Evolutionary conservation across 495 filamentous ascomycete genomes (phyloP).

Genomic region (Tetracladium marchalianum): DNA sequence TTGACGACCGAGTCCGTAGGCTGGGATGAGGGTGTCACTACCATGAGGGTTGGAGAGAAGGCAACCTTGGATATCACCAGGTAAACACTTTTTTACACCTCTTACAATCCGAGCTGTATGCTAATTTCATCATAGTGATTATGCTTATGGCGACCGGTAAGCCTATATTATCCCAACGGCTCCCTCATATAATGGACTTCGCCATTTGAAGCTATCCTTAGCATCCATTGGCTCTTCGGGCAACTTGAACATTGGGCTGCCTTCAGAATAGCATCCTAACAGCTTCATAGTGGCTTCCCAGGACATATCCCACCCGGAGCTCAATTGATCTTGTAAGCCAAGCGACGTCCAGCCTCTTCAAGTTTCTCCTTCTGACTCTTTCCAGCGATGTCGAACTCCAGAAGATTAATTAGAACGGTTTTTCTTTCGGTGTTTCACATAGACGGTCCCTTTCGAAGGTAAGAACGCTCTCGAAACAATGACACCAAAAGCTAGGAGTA

Average conservation of each 20-base stretch:
- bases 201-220: neutral
- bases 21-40: slow-evolving; percentile 77
- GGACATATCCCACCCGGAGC: slow-evolving; percentile 47
- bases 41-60: slow-evolving; percentile 76
- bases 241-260: neutral
- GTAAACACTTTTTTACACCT: slow-evolving; percentile 35
- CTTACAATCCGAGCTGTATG: neutral
- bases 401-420: slow-evolving; percentile 27
- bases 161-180: slow-evolving; percentile 8
- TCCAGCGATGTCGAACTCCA: slow-evolving; percentile 43
- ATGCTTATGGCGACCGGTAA: slow-evolving; percentile 66
- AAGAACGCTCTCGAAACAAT: too few species aligned
- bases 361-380: neutral
- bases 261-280: neutral
- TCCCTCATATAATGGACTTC: neutral
- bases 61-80: slow-evolving; percentile 65
- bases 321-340: slow-evolving; percentile 46
- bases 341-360: neutral
- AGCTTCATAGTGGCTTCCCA: slow-evolving; percentile 47
- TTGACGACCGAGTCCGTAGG: slow-evolving; percentile 36
- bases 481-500: too few species aligned
- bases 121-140: slow-evolving; percentile 48
- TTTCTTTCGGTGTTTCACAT: neutral
- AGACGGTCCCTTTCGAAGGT: too few species aligned
- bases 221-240: neutral